phyloP scores from a whole-genome alignment of 768 basidiomycete species.

The Termitomyces sp. region DNA sequence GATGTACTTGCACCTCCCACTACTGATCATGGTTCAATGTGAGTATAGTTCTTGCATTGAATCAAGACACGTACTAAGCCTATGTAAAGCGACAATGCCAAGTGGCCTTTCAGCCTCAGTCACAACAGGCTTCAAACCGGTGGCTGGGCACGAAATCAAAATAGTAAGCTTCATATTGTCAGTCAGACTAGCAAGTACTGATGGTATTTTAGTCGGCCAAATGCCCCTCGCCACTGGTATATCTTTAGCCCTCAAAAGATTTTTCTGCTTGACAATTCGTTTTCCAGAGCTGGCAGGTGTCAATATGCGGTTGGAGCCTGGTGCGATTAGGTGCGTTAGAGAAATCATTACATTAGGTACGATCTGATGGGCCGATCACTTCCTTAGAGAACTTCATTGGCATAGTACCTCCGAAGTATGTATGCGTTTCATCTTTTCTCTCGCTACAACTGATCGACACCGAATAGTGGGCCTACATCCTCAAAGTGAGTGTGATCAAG shows the following conservation, averaged over 20 bases:
- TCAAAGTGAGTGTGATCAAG: constrained; percentile 26
- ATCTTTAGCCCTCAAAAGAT: neutral
- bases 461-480: constrained; percentile 48
- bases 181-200: neutral
- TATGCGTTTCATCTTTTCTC: neutral
- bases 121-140: constrained; percentile 55
- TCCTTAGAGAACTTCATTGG: constrained; percentile 50
- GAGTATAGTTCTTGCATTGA: constrained; percentile 13
- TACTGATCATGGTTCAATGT: constrained; percentile 43
- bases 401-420: constrained; percentile 44
- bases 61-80: neutral
- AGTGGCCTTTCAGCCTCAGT: constrained; percentile 56
- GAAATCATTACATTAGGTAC: neutral
- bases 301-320: constrained; percentile 49
- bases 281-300: constrained; percentile 40
- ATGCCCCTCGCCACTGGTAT: constrained; percentile 51
- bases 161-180: constrained; percentile 27
- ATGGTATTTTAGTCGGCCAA: constrained; percentile 27
- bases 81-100: constrained; percentile 37
- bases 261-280: neutral
- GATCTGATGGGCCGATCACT: neutral
- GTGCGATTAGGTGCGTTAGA: constrained; percentile 38
- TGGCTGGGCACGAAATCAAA: constrained; percentile 59
- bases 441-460: neutral
- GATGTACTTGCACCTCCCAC: constrained; percentile 42